Conservation (phyloP, 345 rosid genomes). For the Eucalyptus marginata region DNA sequence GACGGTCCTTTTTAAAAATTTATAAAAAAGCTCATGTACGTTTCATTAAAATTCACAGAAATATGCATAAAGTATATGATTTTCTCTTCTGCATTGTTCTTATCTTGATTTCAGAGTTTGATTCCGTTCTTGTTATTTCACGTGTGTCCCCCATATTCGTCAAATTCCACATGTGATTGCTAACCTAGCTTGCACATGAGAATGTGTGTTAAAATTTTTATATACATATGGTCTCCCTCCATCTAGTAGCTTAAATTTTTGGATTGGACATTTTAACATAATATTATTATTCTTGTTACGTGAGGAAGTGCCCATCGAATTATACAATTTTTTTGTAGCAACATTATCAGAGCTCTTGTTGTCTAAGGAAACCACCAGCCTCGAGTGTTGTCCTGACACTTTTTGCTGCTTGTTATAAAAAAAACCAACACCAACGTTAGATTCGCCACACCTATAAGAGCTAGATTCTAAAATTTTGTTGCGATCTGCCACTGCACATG, state of each 20-base stretch:
- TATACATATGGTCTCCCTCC: accelerated
- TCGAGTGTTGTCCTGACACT: background rate
- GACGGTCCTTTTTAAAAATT: background rate
- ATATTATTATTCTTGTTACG: too few species aligned
- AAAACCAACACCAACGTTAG: accelerated
- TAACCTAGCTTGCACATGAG: background rate
- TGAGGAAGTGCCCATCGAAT: background rate
- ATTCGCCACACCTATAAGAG: background rate
- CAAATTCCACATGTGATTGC: background rate
- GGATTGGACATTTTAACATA: accelerated
- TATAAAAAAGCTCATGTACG: background rate
- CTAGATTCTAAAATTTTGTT: background rate
- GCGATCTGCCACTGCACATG: background rate
- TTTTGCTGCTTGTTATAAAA: background rate
- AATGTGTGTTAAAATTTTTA: background rate
- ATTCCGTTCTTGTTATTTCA: background rate
- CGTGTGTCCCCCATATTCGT: background rate
- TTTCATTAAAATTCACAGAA: background rate
- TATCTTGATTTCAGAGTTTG: background rate
- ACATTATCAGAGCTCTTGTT: background rate
- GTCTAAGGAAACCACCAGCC: background rate
- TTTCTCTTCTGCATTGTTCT: background rate
- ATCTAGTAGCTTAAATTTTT: accelerated
- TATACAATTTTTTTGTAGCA: too few species aligned
- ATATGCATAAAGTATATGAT: background rate